Conservation (phyloP, 1,139 yeast species). For the Protomyces lactucae-debilis region DNA sequence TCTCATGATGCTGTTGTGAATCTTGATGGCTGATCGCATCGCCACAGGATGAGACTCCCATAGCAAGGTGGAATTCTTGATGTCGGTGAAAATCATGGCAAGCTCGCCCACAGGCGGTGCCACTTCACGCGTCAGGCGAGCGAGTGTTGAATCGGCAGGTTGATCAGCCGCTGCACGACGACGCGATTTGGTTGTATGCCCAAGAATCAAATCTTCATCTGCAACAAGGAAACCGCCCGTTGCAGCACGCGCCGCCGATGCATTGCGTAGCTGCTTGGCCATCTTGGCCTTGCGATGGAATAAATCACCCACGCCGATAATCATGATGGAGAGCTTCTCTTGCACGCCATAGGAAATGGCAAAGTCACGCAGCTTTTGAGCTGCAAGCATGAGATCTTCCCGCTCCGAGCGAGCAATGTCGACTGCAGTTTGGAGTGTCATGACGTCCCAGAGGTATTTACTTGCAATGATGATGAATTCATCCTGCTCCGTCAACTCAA, state of each 20-base stretch:
- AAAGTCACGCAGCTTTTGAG: conserved; percentile 87
- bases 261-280: conserved; percentile 38
- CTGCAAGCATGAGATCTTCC: conserved; percentile 84
- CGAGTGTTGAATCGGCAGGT: conserved; percentile 29
- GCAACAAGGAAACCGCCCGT: conserved; percentile 3
- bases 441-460: conserved; percentile 75
- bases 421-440: conserved; percentile 79
- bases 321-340: conserved; percentile 79
- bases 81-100: conserved; percentile 96
- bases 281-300: conserved; percentile 34
- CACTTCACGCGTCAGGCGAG: conserved; percentile 50
- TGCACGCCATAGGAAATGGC: conserved; percentile 88
- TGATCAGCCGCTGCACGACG: conserved; percentile 22
- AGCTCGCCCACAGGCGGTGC: conserved; percentile 92
- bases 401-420: conserved; percentile 81
- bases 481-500: conserved; percentile 62
- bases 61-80: conserved; percentile 81
- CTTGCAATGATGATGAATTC: conserved; percentile 86
- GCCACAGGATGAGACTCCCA: conserved; percentile 95
- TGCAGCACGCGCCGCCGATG: conserved; percentile 10
- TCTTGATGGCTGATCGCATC: conserved; percentile 93
- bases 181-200: conserved; percentile 11
- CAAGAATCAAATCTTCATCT: conserved; percentile 16
- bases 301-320: conserved; percentile 56
- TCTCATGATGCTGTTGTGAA: conserved; percentile 91